phyloP scores from a whole-genome alignment of 2,329 filamentous ascomycete genomes.

The Lachnellula occidentalis region DNA sequence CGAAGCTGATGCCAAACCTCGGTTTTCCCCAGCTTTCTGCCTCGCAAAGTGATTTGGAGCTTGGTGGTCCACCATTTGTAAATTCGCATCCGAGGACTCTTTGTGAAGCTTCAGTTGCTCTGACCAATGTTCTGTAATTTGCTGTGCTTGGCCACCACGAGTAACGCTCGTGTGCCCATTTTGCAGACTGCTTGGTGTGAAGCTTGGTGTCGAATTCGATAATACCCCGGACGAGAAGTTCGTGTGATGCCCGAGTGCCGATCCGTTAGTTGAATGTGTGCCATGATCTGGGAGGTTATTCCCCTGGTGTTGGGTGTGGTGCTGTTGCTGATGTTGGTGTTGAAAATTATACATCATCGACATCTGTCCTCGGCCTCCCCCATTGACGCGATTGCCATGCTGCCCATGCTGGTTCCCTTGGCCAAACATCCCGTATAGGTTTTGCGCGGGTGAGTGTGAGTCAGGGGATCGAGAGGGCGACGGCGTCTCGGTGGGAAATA shows the following conservation, averaged over 20 bases:
- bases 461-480: constrained; percentile 54
- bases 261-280: constrained; percentile 48
- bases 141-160: constrained; percentile 46
- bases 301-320: constrained; percentile 59
- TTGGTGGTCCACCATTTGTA: constrained; percentile 63
- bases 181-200: constrained; percentile 47
- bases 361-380: constrained; percentile 51
- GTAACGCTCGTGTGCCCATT: constrained; percentile 50
- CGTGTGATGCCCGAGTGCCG: constrained; percentile 54
- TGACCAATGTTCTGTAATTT: constrained; percentile 70
- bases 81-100: constrained; percentile 67
- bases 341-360: constrained; percentile 67
- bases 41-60: constrained; percentile 68
- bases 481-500: constrained; percentile 39
- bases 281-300: constrained; percentile 54
- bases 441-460: constrained; percentile 32
- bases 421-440: constrained; percentile 59
- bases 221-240: constrained; percentile 59
- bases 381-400: constrained; percentile 66
- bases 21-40: constrained; percentile 64
- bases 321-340: constrained; percentile 50
- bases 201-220: constrained; percentile 55
- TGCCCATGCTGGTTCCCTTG: constrained; percentile 66
- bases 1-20: constrained; percentile 47
- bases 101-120: constrained; percentile 79